A percentile compares a stretch with the other conserved stretches of the same genome.
Conservation (phyloP, 805 yeast species). For the Hanseniaspora valbyensis region DNA sequence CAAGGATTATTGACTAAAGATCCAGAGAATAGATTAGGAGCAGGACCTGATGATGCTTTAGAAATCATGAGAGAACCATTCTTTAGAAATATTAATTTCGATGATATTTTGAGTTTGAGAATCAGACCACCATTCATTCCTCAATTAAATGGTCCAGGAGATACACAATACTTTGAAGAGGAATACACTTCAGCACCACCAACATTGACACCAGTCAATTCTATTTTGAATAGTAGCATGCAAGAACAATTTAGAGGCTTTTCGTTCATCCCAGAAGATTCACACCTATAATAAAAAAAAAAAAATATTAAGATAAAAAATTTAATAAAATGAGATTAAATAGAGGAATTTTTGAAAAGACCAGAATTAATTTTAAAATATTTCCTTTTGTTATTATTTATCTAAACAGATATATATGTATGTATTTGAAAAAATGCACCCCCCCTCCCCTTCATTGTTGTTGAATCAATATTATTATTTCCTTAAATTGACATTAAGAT, state of each 20-base stretch:
- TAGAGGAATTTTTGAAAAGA: too few species aligned
- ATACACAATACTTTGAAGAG: slow-evolving; percentile 83
- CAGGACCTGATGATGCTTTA: slow-evolving; percentile 76
- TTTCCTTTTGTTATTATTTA: too few species aligned
- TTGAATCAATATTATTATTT: too few species aligned
- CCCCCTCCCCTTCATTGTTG: too few species aligned
- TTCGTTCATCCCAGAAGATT: slow-evolving; percentile 66
- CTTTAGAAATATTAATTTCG: slow-evolving; percentile 80
- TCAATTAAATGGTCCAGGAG: slow-evolving; percentile 74
- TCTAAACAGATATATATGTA: too few species aligned
- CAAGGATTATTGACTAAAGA: slow-evolving; percentile 87
- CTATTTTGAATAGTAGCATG: slow-evolving; percentile 70
- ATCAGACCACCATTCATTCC: slow-evolving; percentile 88
- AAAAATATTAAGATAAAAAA: too few species aligned
- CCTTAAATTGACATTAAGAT: too few species aligned
- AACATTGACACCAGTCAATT: slow-evolving; percentile 85
- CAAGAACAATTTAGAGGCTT: slow-evolving; percentile 98
- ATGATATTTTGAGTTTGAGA: slow-evolving; percentile 60
- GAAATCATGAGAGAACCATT: slow-evolving; percentile 95
- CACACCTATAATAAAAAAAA: slow-evolving; percentile 24
- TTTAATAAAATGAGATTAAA: too few species aligned
- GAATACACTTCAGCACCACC: slow-evolving; percentile 94
- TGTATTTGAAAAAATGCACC: too few species aligned
- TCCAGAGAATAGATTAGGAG: slow-evolving; percentile 72
- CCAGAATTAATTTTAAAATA: too few species aligned